Conservation (phyloP, 1,284 basidiomycete species). For the Puccinia sorghi region DNA sequence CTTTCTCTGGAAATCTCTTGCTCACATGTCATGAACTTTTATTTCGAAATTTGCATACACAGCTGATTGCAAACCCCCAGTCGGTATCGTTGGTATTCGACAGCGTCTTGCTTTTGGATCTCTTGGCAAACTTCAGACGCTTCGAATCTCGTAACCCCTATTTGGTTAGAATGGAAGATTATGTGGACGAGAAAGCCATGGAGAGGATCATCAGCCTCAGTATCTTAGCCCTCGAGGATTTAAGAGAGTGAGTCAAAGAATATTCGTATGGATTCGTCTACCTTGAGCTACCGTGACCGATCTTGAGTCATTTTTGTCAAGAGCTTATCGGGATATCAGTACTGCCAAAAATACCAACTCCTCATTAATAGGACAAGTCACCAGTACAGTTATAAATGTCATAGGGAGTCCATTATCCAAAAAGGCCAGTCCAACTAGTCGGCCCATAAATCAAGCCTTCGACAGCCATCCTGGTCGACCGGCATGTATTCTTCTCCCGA, state of each 20-base stretch:
- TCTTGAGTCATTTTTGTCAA: constrained; percentile 1
- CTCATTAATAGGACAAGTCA: constrained; percentile 44
- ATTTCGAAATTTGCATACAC: not conserved
- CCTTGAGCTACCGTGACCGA: constrained; percentile 6
- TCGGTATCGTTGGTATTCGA: constrained; percentile 51
- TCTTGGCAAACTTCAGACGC: constrained; percentile 55
- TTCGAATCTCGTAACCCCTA: constrained; percentile 56
- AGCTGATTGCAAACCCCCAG: constrained; percentile 51
- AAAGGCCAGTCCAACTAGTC: not conserved
- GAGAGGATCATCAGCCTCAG: constrained; percentile 49
- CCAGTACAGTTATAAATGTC: constrained; percentile 33
- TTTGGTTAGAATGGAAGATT: constrained; percentile 56
- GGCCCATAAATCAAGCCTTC: constrained; percentile 15
- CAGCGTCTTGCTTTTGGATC: constrained; percentile 53
- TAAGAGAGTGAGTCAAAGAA: constrained; percentile 6
- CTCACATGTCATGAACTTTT: not conserved
- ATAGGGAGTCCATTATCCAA: not conserved
- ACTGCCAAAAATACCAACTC: constrained; percentile 13
- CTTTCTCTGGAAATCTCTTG: not conserved
- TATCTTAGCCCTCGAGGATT: constrained; percentile 47
- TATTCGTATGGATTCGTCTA: not conserved
- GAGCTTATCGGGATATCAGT: constrained; percentile 30
- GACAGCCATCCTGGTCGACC: constrained; percentile 52
- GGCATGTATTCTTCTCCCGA: constrained; percentile 53
- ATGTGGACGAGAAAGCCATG: constrained; percentile 57